A percentile compares a stretch with the other conserved stretches of the same genome.
Evolutionary conservation across 164 flowering plant genomes (phyloP).

Genomic region (Vitis rupestris): DNA sequence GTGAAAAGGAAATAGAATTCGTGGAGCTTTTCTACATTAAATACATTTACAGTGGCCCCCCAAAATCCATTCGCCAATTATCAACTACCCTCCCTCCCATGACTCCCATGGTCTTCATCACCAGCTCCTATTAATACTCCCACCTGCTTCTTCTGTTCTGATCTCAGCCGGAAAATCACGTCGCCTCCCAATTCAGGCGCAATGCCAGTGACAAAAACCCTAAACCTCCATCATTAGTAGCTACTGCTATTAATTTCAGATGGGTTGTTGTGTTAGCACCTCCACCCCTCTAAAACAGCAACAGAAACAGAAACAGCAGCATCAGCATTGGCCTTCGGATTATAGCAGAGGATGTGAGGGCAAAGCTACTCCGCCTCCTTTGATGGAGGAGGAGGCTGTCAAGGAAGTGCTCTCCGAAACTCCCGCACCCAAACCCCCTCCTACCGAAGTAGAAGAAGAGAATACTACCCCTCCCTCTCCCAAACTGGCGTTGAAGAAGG

Average conservation of each 20-base stretch:
- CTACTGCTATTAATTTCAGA: background rate
- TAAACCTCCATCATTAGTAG: background rate
- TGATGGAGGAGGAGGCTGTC: conserved; percentile 43
- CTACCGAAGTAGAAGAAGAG: background rate
- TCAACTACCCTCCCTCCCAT: no score
- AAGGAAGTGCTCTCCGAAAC: conserved; percentile 49
- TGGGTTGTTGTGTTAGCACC: conserved; percentile 54
- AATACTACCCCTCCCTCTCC: background rate
- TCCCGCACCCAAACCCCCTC: conserved; percentile 15
- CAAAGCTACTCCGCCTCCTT: conserved; percentile 24
- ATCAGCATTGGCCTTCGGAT: background rate
- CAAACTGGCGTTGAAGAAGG: background rate
- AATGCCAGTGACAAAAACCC: background rate
- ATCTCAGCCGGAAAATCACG: background rate
- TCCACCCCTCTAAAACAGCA: background rate
- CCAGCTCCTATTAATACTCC: no score
- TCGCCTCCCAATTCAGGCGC: background rate
- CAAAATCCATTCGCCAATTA: no score
- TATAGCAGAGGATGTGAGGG: conserved; percentile 13
- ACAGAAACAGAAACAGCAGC: background rate
- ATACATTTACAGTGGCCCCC: no score
- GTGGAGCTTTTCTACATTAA: no score
- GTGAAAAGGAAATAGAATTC: no score
- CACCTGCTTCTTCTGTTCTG: no score
- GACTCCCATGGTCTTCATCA: no score